Evolutionary conservation across 768 basidiomycete species (phyloP).

Genomic region (Rhodosporidiobolus sp.): DNA sequence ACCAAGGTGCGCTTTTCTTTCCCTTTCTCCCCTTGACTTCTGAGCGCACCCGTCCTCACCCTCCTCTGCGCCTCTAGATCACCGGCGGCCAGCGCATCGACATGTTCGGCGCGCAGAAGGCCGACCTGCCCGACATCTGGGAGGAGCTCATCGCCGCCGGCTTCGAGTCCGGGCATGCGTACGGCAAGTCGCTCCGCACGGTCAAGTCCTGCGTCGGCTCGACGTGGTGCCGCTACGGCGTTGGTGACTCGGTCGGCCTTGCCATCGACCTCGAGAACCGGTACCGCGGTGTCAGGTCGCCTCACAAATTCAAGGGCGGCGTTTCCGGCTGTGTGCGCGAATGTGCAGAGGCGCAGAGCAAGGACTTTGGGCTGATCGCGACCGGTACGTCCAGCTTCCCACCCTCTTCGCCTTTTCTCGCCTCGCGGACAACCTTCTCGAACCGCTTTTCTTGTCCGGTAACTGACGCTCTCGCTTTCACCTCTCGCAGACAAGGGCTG

Average conservation of each 20-base stretch:
- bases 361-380: slow-evolving; percentile 68
- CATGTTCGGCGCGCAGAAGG: slow-evolving; percentile 67
- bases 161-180: slow-evolving; percentile 73
- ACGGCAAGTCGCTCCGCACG: slow-evolving; percentile 66
- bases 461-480: not conserved
- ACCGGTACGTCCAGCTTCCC: slow-evolving; percentile 47
- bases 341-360: slow-evolving; percentile 69
- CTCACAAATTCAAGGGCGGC: slow-evolving; percentile 75
- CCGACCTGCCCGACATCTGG: slow-evolving; percentile 68
- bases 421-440: no score
- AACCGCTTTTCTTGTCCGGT: no score
- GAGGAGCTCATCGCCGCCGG: slow-evolving; percentile 62
- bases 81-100: slow-evolving; percentile 62
- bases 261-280: slow-evolving; percentile 69
- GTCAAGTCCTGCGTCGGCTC: slow-evolving; percentile 77
- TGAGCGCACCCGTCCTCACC: not conserved
- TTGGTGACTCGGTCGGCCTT: slow-evolving; percentile 71
- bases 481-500: slow-evolving; percentile 61
- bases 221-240: slow-evolving; percentile 59
- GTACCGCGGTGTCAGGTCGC: slow-evolving; percentile 61
- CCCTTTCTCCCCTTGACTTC: not conserved
- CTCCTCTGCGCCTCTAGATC: slow-evolving; percentile 23
- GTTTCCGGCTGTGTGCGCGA: slow-evolving; percentile 71
- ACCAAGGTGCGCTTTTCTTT: slow-evolving; percentile 55
- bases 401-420: not conserved